Evolutionary conservation across 352 stramenopile genomes (phyloP).

Genomic region (Phytophthora vignae): DNA sequence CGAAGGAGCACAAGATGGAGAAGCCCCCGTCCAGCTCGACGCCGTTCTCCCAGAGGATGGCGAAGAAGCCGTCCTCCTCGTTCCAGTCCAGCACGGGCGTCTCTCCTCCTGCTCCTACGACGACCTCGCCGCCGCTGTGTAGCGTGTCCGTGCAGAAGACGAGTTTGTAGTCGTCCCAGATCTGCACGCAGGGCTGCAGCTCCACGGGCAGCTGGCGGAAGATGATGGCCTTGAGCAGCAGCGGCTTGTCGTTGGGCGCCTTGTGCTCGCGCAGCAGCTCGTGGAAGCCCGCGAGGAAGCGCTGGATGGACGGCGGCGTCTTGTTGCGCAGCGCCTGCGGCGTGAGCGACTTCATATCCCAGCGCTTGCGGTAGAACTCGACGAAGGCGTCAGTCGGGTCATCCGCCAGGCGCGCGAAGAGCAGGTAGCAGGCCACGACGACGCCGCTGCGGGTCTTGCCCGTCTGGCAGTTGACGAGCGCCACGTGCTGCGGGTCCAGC

Average conservation of each 20-base stretch:
- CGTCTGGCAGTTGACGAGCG: slow-evolving; percentile 91
- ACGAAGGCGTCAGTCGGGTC: slow-evolving; percentile 90
- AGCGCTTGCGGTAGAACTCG: slow-evolving; percentile 90
- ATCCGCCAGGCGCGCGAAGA: slow-evolving; percentile 81
- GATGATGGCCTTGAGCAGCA: slow-evolving; percentile 84
- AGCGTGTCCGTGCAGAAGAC: slow-evolving; percentile 68
- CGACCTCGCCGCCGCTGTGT: slow-evolving; percentile 5
- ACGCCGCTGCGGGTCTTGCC: slow-evolving; percentile 95
- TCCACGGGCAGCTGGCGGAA: slow-evolving; percentile 78
- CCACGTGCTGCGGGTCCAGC: slow-evolving; percentile 82
- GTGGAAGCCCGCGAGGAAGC: slow-evolving; percentile 78
- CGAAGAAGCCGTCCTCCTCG: slow-evolving; percentile 79
- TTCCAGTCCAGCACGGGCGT: slow-evolving; percentile 81
- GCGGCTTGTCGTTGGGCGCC: slow-evolving; percentile 64
- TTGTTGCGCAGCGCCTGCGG: slow-evolving; percentile 65
- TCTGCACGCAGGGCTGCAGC: slow-evolving; percentile 79
- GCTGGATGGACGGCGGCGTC: slow-evolving; percentile 80
- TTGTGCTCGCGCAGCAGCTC: slow-evolving; percentile 59
- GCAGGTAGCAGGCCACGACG: slow-evolving; percentile 93
- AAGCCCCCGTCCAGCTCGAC: slow-evolving; percentile 83
- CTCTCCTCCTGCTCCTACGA: slow-evolving; percentile 15
- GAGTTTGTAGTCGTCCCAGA: slow-evolving; percentile 83
- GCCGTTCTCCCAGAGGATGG: slow-evolving; percentile 82
- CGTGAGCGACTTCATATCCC: slow-evolving; percentile 79
- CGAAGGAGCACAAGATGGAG: slow-evolving; percentile 86